Conservation (phyloP, 2,329 filamentous ascomycete genomes). For the Byssothecium circinans region DNA sequence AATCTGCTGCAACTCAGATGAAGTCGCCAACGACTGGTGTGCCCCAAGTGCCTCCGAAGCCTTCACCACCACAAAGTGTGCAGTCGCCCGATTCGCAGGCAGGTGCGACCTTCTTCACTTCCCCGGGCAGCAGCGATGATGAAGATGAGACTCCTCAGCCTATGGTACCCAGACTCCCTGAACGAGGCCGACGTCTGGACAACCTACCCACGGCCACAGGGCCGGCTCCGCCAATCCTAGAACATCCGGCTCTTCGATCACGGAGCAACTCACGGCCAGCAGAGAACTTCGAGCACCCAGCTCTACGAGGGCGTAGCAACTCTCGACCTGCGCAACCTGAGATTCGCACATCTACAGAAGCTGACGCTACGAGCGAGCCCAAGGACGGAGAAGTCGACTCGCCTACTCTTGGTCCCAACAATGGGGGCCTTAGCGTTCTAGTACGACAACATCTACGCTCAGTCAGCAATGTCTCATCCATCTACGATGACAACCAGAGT, state of each 20-base stretch:
- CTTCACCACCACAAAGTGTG: constrained; percentile 8
- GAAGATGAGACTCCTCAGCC: constrained; percentile 27
- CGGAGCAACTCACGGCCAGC: constrained; percentile 26
- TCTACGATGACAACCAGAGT: constrained; percentile 55
- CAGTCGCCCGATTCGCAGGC: constrained; percentile 20
- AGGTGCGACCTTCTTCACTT: constrained; percentile 34
- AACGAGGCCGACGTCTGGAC: constrained; percentile 33
- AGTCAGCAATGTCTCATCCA: constrained; percentile 78
- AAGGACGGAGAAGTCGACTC: constrained; percentile 61
- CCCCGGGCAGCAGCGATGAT: constrained; percentile 36
- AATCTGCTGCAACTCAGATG: constrained; percentile 49
- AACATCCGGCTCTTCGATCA: constrained; percentile 43
- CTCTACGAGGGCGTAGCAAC: constrained; percentile 14
- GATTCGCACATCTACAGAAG: constrained; percentile 11
- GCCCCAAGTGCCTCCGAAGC: constrained; percentile 14
- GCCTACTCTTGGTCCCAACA: constrained; percentile 72
- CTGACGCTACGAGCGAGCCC: constrained; percentile 14
- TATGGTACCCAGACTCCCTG: constrained; percentile 15
- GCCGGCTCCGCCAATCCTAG: constrained; percentile 37
- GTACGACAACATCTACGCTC: constrained; percentile 82
- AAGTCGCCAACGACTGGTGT: constrained; percentile 28
- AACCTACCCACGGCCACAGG: constrained; percentile 38
- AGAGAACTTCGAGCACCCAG: constrained; percentile 17
- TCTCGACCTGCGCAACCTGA: constrained; percentile 6
- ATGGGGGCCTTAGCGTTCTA: constrained; percentile 72